Conservation (phyloP, 139 green algal species). For the Chlamydomonas applanata region DNA sequence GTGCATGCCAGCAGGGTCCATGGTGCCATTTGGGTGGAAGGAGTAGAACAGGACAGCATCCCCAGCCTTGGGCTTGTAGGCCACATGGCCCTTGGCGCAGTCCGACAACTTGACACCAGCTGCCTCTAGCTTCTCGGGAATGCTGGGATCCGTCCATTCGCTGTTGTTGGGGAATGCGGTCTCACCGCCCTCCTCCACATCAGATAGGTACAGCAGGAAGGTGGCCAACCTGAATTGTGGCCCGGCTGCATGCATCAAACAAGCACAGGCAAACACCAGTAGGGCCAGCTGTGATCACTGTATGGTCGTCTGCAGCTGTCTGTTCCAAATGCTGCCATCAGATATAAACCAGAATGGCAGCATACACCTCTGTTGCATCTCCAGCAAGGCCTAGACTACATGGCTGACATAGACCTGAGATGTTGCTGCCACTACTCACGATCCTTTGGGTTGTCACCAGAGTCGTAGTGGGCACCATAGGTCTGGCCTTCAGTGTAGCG, state of each 20-base stretch:
- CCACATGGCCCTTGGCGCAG: conserved; percentile 63
- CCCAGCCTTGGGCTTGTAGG: conserved; percentile 52
- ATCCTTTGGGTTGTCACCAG: conserved; percentile 26
- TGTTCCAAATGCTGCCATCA: too few relatives aligned
- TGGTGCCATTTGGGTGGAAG: conserved; percentile 30
- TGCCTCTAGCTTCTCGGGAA: conserved; percentile 25
- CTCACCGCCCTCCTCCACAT: conserved; percentile 59
- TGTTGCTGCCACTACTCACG: too few relatives aligned
- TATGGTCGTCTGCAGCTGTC: too few relatives aligned
- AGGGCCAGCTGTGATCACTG: too few relatives aligned
- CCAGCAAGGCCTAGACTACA: too few relatives aligned
- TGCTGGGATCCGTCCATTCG: conserved; percentile 36
- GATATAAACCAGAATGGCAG: too few relatives aligned
- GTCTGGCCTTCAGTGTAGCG: conserved; percentile 49
- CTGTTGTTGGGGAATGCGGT: conserved; percentile 58
- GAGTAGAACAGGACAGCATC: conserved; percentile 52
- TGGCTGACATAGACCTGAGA: too few relatives aligned
- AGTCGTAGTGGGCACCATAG: conserved; percentile 58
- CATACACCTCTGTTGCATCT: too few relatives aligned
- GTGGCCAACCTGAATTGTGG: conserved; percentile 52
- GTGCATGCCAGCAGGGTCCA: conserved; percentile 42
- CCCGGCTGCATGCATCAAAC: conserved; percentile 4
- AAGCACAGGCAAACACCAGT: too few relatives aligned
- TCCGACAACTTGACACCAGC: conserved; percentile 30
- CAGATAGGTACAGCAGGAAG: conserved; percentile 39